Base-by-base conservation (phyloP, 257 asterid genomes). In the Fraxinus anomala region DNA sequence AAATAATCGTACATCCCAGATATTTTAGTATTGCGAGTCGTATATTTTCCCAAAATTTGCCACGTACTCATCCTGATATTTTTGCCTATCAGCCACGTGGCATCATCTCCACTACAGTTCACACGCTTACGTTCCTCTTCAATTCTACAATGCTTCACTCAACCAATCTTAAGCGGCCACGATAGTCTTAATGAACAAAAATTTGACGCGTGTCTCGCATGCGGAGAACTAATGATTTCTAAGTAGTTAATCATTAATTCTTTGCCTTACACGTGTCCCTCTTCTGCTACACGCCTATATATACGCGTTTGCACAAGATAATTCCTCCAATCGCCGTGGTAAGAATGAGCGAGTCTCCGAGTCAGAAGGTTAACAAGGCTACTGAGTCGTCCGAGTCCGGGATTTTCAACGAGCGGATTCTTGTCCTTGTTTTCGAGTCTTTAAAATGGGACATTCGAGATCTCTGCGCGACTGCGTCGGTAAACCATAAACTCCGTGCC, bases 371-470 rank as follows among this genome's bases (percentile, higher is more conserved):
- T 26, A 68, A 69, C 82, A 9, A 54, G 13, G 66, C 24, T n/a
- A 8, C 28, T 16, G 21, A 47, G 6, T 47, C 21, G 6, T 47
- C n/a, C 3, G 87, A 80, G 36, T 67, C 79, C 16, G 86, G 83
- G 2, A 82, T 84, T 17, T 70, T 83, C 71, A 72, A 86, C 74
- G 86, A 86, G 70, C 79, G 81, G 0, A 26, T 84, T 23, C 80
- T 86, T 0, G 14, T 80, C 14, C 78, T 82, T 4, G 85, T 86
- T 1, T 75, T 86, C 28, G 76, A 81, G 19, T 84, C 83, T 0
- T 73, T 86, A 0, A 80, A 80, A 33, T 86, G 88, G 88, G 89
- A 86, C 34, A 86, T 86, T 7, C 86, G 30, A 3, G 73, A 71
- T 30, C 70, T 86, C 30, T 84, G 88, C 49, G 82, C 47, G 14